A percentile compares a stretch with the other conserved stretches of the same genome.
Evolutionary conservation across 2,329 filamentous ascomycete species (phyloP).

Genomic region (Trichoderma arundinaceum): DNA sequence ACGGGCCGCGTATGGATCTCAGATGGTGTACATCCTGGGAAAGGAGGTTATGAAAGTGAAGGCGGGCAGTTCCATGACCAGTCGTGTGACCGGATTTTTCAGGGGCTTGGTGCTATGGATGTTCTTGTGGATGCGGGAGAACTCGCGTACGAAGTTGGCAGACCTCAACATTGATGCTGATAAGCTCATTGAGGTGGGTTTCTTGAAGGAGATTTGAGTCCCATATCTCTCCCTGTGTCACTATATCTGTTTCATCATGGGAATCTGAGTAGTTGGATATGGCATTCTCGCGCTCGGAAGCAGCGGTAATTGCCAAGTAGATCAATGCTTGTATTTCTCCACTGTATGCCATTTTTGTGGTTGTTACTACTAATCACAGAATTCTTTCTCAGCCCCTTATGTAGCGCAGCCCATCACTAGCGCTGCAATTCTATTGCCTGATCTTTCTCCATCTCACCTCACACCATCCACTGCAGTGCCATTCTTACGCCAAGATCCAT

Average conservation of each 20-base stretch:
- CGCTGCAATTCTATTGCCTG: too few species aligned
- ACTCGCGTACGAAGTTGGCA: conserved; percentile 69
- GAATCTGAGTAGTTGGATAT: background rate
- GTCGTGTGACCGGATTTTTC: conserved; percentile 39
- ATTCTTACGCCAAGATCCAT: too few species aligned
- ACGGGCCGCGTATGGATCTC: conserved; percentile 51
- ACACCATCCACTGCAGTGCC: too few species aligned
- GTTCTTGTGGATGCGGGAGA: conserved; percentile 70
- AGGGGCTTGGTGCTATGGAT: conserved; percentile 55
- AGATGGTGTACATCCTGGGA: conserved; percentile 63
- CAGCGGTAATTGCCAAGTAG: background rate
- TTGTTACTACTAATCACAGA: background rate
- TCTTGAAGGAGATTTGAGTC: conserved; percentile 66
- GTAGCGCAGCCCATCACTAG: too few species aligned
- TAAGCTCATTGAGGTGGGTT: conserved; percentile 70
- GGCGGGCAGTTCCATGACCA: conserved; percentile 48
- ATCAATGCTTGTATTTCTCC: background rate
- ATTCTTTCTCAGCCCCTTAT: too few species aligned
- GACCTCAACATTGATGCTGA: conserved; percentile 59
- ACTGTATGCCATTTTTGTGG: background rate
- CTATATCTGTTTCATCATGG: background rate
- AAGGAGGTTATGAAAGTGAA: conserved; percentile 63
- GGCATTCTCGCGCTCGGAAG: background rate
- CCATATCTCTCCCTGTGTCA: background rate
- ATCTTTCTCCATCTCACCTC: too few species aligned